Conservation (phyloP, 1,284 basidiomycete species). For the Moesziomyces antarcticus region DNA sequence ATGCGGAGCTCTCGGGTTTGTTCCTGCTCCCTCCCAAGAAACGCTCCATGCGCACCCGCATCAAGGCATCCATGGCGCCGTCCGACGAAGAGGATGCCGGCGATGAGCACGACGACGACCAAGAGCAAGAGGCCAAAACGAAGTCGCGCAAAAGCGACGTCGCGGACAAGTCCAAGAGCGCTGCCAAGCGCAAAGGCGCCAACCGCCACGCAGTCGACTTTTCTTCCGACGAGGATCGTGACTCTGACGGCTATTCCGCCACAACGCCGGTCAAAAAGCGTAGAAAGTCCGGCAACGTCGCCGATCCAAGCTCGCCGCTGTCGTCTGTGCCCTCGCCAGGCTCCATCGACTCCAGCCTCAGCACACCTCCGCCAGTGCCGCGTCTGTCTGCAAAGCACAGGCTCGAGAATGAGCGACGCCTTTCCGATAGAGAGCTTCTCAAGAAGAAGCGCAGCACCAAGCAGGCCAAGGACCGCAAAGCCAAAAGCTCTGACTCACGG, state of each 20-base stretch:
- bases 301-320: slow-evolving; percentile 45
- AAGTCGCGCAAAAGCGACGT: slow-evolving; percentile 13
- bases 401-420: slow-evolving; percentile 25
- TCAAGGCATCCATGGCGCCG: slow-evolving; percentile 48
- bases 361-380: slow-evolving; percentile 27
- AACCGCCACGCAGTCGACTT: slow-evolving; percentile 14
- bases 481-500: slow-evolving; percentile 6
- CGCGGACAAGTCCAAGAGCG: slow-evolving; percentile 8
- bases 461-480: slow-evolving; percentile 12
- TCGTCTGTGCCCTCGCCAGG: slow-evolving; percentile 45
- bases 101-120: slow-evolving; percentile 4
- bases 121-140: slow-evolving; percentile 3
- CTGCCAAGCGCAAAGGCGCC: slow-evolving; percentile 19
- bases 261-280: slow-evolving; percentile 43
- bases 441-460: slow-evolving; percentile 39
- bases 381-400: slow-evolving; percentile 31
- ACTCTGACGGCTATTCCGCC: slow-evolving; percentile 10
- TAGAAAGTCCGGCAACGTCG: slow-evolving; percentile 44
- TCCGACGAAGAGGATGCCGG: slow-evolving; percentile 26
- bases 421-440: slow-evolving; percentile 33
- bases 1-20: slow-evolving; percentile 31
- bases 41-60: slow-evolving; percentile 57
- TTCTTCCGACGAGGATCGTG: slow-evolving; percentile 28
- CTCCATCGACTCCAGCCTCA: slow-evolving; percentile 18
- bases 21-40: slow-evolving; percentile 63